A percentile compares a stretch with the other conserved stretches of the same genome.
Evolutionary conservation across 1,284 basidiomycete species (phyloP).

Genomic region (Pyrrhoderma noxium): DNA sequence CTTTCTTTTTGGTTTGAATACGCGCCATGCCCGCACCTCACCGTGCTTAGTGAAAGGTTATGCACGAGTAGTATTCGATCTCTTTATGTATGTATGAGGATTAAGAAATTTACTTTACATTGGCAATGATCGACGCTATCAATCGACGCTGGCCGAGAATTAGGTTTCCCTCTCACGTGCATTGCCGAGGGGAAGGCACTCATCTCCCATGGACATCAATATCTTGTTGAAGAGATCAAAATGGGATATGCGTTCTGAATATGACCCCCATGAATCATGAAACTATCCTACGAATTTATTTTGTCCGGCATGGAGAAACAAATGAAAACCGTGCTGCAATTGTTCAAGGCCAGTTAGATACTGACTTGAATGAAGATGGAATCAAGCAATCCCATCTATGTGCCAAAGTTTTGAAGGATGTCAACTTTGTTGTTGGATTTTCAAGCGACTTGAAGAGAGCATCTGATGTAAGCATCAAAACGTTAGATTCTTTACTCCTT

Average conservation of each 20-base stretch:
- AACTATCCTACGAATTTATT: slow-evolving; percentile 40
- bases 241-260: no score
- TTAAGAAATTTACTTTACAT: slow-evolving; percentile 5
- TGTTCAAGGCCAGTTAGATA: slow-evolving; percentile 68
- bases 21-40: slow-evolving; percentile 12
- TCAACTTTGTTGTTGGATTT: slow-evolving; percentile 47
- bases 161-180: no score
- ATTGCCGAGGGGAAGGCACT: no score
- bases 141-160: no score
- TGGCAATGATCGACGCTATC: slow-evolving; percentile 4
- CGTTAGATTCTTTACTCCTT: not conserved
- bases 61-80: no score
- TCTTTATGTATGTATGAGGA: not conserved
- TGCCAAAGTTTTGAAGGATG: slow-evolving; percentile 42
- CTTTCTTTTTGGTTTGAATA: slow-evolving; percentile 7
- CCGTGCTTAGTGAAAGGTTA: no score
- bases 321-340: slow-evolving; percentile 52
- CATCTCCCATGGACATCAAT: not conserved
- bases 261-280: no score
- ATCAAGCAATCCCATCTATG: slow-evolving; percentile 47
- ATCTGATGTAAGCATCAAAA: slow-evolving; percentile 37
- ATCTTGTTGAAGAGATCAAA: not conserved
- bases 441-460: slow-evolving; percentile 64
- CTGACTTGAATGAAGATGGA: slow-evolving; percentile 51
- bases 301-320: slow-evolving; percentile 73